Evolutionary conservation across 176 grass and related monocot genomes (phyloP), one percentile per base, ranked within the genome.

Genomic region (Zizania latifolia): DNA sequence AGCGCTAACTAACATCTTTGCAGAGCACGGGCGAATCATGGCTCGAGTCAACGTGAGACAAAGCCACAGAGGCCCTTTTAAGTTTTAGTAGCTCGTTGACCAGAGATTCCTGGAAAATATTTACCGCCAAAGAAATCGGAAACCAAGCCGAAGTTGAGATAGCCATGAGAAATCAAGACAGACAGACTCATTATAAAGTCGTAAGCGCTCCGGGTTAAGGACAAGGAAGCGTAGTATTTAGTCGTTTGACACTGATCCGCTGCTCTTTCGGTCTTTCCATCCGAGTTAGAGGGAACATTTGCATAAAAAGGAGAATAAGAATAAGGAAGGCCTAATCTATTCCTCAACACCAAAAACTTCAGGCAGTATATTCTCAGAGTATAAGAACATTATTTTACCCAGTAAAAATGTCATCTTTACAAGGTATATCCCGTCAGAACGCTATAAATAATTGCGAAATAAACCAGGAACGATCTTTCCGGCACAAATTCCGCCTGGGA

Each of bases 41-140:
- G 26, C 43, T 27, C 15, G 43, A 35, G 72, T 77, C 78, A 86
- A 77, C 78, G 33, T 70, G 72, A 29, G 78, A 56, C 56, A 72
- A 62, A 46, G 58, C 54, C 46, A 11, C 3, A 10, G 19, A 17
- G 26, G 9, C 58, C 29, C 48, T 53, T 53, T 53, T 22, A 53
- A 53, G 48, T 72, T 71, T 78, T 29, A 65, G 64, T 79, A 79
- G 27, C 36, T 46, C 67, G 43, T 60, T 78, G 66, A 71, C 44
- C 8, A 27, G 2, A 78, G 74, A 65, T 58, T 58, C 58, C 27
- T 27, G 65, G 34, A 41, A 4, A 65, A 30, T 26, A 54, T 70
- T 41, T 26, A 78, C 65, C 43, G 58, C 23, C 24, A 9, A 23
- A 24, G 27, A 46, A 84, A 65, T 84, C 66, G n/a, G 33, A 56